Evolutionary conservation across 805 yeast species (phyloP).

Genomic region (Kuraishia piskuri): DNA sequence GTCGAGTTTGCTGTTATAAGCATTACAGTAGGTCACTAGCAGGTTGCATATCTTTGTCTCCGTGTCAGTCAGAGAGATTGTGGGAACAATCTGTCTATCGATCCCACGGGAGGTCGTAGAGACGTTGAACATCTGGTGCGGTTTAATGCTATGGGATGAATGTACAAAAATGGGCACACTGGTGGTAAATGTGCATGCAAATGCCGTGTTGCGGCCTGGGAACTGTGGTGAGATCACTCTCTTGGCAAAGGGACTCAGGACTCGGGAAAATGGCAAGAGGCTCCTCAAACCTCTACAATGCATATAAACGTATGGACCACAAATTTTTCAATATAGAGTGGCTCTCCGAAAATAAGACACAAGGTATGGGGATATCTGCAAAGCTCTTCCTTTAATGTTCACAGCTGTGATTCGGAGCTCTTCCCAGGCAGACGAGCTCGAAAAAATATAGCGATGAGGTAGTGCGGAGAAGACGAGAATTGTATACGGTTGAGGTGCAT

Average conservation of each 20-base stretch:
- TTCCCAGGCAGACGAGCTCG: too few species aligned
- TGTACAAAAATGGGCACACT: not conserved
- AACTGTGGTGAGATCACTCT: not conserved
- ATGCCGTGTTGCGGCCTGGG: not conserved
- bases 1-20: slow-evolving; percentile 21
- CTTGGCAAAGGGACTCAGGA: not conserved
- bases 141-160: not conserved
- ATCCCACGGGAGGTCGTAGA: not conserved
- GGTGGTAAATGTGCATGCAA: not conserved
- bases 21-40: slow-evolving; percentile 30
- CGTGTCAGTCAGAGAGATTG: slow-evolving; percentile 27
- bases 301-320: not conserved
- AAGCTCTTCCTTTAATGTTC: too few species aligned
- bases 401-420: too few species aligned
- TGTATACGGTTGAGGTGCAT: not conserved
- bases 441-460: not conserved
- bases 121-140: not conserved
- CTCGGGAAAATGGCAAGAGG: not conserved
- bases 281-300: not conserved
- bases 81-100: not conserved
- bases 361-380: too few species aligned
- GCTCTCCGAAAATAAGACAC: too few species aligned
- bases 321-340: not conserved
- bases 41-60: slow-evolving; percentile 32
- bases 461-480: not conserved